These are phyloP conservation scores for Stylonectria norvegica DNA, from an alignment of 2,329 filamentous ascomycete species.

Conservation along the genomic window DNA sequence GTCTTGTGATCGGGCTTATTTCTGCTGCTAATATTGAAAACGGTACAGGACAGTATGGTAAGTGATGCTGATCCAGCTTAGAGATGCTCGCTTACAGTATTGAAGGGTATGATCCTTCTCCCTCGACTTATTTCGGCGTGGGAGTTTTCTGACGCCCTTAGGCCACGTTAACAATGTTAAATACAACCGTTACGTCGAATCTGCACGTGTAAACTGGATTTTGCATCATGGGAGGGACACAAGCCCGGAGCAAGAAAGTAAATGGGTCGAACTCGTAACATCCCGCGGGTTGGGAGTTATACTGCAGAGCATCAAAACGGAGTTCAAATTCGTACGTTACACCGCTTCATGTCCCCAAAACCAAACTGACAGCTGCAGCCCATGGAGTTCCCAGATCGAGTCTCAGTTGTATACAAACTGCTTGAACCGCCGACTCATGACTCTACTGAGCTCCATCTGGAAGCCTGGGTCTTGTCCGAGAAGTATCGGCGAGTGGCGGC, in stretches of 20 bases:
- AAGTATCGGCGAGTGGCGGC: slow-evolving; percentile 12
- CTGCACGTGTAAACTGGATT: slow-evolving; percentile 10
- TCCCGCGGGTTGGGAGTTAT: slow-evolving; percentile 11
- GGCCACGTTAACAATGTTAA: slow-evolving; percentile 18
- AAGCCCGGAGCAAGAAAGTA: neutral
- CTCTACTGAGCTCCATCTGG: slow-evolving; percentile 14
- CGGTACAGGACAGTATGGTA: slow-evolving; percentile 16
- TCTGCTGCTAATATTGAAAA: neutral
- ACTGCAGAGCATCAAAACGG: slow-evolving; percentile 15
- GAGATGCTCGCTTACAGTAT: too few species aligned
- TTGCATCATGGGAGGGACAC: slow-evolving; percentile 10
- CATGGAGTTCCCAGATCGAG: slow-evolving; percentile 9
- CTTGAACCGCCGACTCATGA: slow-evolving; percentile 10
- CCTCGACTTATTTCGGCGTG: too few species aligned
- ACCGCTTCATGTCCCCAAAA: accelerated
- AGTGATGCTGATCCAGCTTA: too few species aligned
- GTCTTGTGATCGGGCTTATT: too few species aligned
- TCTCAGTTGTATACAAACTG: slow-evolving; percentile 13
- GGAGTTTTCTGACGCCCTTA: neutral
- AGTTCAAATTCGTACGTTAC: slow-evolving; percentile 14
- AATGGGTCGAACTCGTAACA: slow-evolving; percentile 12
- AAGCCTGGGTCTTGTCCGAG: slow-evolving; percentile 16
- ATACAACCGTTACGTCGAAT: slow-evolving; percentile 19
- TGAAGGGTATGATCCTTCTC: too few species aligned
- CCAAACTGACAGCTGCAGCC: slow-evolving; percentile 1